phyloP scores from a whole-genome alignment of 306 rosid species.

The Ormosia emarginata region DNA sequence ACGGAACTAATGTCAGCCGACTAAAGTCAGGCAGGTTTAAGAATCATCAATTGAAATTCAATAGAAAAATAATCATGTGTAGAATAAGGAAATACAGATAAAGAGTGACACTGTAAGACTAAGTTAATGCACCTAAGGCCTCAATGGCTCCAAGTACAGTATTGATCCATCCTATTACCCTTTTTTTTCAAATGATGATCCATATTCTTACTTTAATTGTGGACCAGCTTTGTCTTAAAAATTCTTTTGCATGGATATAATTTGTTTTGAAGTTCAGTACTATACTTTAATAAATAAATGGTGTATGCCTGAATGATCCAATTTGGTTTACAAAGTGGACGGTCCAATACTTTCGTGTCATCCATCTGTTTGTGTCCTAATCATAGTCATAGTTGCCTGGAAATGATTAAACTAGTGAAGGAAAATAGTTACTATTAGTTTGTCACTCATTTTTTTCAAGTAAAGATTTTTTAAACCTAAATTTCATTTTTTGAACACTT shows the following conservation, averaged over 20 bases:
- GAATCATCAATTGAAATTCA: not conserved
- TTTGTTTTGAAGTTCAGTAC: not conserved
- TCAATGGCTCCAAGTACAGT: not conserved
- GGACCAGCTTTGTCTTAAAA: not conserved
- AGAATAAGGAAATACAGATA: not conserved
- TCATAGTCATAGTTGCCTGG: not conserved
- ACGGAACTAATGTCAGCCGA: not conserved
- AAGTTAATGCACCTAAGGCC: not conserved
- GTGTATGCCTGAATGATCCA: not conserved
- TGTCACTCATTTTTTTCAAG: not conserved
- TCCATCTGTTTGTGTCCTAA: not conserved
- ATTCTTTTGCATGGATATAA: not conserved
- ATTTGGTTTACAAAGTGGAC: not conserved
- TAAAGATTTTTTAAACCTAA: not conserved
- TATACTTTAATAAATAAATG: not conserved
- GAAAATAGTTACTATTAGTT: not conserved
- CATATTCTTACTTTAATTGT: not conserved
- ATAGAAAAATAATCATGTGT: not conserved
- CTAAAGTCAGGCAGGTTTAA: not conserved
- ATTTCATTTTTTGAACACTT: constrained; percentile 2
- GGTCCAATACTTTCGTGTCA: constrained; percentile 14
- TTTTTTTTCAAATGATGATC: not conserved
- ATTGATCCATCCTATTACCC: not conserved
- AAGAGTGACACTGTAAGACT: not conserved
- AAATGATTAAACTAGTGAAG: constrained; percentile 1